Base-by-base conservation (phyloP, 192 early-diverging fungal species). In the Entomortierella chlamydospora region DNA sequence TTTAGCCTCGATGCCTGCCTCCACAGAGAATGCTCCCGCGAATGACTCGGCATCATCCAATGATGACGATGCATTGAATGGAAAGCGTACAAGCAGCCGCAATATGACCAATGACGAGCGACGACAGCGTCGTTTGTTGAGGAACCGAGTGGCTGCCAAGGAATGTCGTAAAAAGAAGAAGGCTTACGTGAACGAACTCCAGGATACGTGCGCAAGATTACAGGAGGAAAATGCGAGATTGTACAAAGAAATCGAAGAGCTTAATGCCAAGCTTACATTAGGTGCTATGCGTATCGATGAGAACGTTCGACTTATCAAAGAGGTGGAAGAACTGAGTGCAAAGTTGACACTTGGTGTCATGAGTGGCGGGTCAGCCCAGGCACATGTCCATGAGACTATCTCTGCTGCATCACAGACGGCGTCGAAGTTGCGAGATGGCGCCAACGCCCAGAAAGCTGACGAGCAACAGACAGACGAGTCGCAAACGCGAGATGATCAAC, bases 161-260 rank as follows among this genome's bases (percentile, higher is more conserved):
- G 93, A 93, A 70, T 95, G 92, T 56, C 89, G 93, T 9, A 91
- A 91, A 61, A 95, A 95, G 74, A 93, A 93, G 77, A 95, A 95
- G 73, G 87, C 83, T n/a, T 93, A 90, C 64, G 90, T 95, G 30
- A 77, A 81, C 22, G 91, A 91, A 41, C 84, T 95, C 55, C 91
- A 93, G 57, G 84, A 89, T 45, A 88, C 90, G 54, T 84, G 92
- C 11, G 58, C 78, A 13, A 72, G 85, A 30, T 55, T 93, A 23
- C 87, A 91, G 60, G 84, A 89, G 26, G 92, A 95, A 42, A 93
- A 93, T 71, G 65, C 74, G 0, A 76, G 59, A 20, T 60, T 93
- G 60, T 83, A 84, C 61, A 91, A 90, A 64, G 89, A 91, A 76
- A 65, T 91, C 28, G 90, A 93, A 68, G 92, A 93, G 59, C 69